Conservation (phyloP, 306 rosid species). For the Lablab purpureus region DNA sequence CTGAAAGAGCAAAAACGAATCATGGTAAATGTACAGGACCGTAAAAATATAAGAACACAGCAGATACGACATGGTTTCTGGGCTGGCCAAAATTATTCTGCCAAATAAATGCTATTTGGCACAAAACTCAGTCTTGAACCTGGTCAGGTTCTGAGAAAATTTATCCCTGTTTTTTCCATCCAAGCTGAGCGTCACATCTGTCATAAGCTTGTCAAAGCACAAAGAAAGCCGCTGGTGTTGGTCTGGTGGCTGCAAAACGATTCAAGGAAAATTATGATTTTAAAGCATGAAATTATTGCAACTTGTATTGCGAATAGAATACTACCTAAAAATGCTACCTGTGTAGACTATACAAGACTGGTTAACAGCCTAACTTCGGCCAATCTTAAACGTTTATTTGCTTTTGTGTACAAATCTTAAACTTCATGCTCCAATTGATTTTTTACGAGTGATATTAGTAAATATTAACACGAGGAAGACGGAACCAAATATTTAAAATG, state of each 20-base stretch:
- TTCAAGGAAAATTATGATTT: constrained; percentile 15
- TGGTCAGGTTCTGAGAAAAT: constrained; percentile 55
- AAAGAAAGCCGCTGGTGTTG: constrained; percentile 50
- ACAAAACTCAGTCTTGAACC: constrained; percentile 53
- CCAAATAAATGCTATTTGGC: constrained; percentile 41
- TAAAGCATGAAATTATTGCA: constrained; percentile 15
- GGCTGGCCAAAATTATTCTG: not conserved
- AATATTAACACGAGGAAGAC: too few species aligned
- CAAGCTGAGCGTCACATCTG: constrained; percentile 52
- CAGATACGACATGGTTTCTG: not conserved
- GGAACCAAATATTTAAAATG: not conserved
- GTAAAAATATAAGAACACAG: not conserved
- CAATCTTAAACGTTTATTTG: not conserved
- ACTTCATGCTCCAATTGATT: too few species aligned
- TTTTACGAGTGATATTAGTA: too few species aligned
- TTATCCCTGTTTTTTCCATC: constrained; percentile 54
- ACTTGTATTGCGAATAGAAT: constrained; percentile 17
- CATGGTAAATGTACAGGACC: constrained; percentile 13
- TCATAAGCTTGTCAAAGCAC: constrained; percentile 61
- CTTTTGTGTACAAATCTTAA: not conserved
- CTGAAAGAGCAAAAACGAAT: not conserved
- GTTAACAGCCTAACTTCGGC: not conserved
- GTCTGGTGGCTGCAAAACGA: constrained; percentile 51
- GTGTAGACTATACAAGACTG: not conserved
- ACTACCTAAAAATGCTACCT: not conserved